Base-by-base conservation (phyloP, 257 asterid species). In the Knoxia roxburghii region DNA sequence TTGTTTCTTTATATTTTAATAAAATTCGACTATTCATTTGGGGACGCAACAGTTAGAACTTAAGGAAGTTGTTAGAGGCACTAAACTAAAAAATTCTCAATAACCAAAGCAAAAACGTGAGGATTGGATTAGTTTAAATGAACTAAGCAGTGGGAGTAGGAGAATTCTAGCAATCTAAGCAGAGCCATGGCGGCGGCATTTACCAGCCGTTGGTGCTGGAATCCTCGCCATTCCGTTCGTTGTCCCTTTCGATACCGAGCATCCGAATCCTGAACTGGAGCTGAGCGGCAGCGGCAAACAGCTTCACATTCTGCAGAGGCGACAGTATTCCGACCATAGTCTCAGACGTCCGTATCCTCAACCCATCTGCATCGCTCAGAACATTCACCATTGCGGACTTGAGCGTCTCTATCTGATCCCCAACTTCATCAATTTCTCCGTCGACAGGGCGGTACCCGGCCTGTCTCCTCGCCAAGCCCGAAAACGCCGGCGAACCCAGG, bases 401-500 rank as follows among this genome's bases (percentile, higher is more conserved):
- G 24, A 87, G 43, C 27, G 40, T 49, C 35, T 70, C 84, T 39
- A 78, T 61, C 37, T 72, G 73, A 1, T 46, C 68, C 0, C 71
- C 76, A 45, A 70, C 27, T 54, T 76, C 81, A 33, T 72, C 40
- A 0, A n/a, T 35, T 59, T 71, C 82, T 0, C 76, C 61, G 0
- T 45, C 75, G 27, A 54, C 24, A 21, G 60, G 20, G 15, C 21
- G 29, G 62, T 6, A 24, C 27, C 78, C 80, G 0, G 37, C 64
- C 26, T 4, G 65, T 5, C 23, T 70, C 55, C 59, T 80, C 0
- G 77, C 75, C n/a, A 61, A 14, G 0, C 73, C 35, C 14, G 68
- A 56, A 65, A 78, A 33, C 0, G 87, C 86, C 23, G 82, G 90
- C 35, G 84, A 83, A 15, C 87, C 89, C 72, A 82, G 73, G 40